Percentiles rank a stretch among this genome's conserved stretches.
Conservation (phyloP, 2,329 filamentous ascomycete genomes). For the Aspergillus pseudonomiae region DNA sequence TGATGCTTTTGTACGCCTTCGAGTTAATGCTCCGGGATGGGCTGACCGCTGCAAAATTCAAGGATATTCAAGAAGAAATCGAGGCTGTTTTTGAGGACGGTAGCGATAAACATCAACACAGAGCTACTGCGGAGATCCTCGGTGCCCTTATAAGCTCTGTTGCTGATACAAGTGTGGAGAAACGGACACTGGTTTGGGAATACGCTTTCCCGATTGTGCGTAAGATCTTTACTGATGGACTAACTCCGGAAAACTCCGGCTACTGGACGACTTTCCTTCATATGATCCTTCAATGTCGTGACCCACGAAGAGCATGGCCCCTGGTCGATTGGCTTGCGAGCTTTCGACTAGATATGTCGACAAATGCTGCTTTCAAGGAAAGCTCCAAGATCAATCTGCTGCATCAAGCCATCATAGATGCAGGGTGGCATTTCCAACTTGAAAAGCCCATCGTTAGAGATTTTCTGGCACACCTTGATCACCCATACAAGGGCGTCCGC, state of each 20-base stretch:
- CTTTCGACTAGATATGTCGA: constrained; percentile 90
- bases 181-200: constrained; percentile 78
- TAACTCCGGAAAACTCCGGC: constrained; percentile 89
- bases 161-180: constrained; percentile 73
- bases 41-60: constrained; percentile 74
- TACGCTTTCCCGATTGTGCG: constrained; percentile 89
- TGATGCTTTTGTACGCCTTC: constrained; percentile 86
- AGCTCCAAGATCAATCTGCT: constrained; percentile 93
- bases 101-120: constrained; percentile 95
- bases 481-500: constrained; percentile 95
- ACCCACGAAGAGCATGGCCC: constrained; percentile 84
- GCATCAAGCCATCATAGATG: constrained; percentile 82
- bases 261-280: constrained; percentile 97
- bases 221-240: constrained; percentile 81
- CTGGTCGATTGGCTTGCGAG: constrained; percentile 79
- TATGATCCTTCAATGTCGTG: constrained; percentile 82
- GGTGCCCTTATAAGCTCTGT: constrained; percentile 81
- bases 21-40: constrained; percentile 80
- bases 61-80: constrained; percentile 83
- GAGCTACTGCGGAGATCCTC: constrained; percentile 91
- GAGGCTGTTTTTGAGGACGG: constrained; percentile 83
- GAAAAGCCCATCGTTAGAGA: constrained; percentile 86
- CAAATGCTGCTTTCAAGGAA: constrained; percentile 98
- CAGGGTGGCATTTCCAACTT: constrained; percentile 94
- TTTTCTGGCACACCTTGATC: constrained; percentile 88